Evolutionary conservation across 1,284 basidiomycete genomes (phyloP), one percentile per base, ranked within the genome.

Genomic region (Sanghuangporus sanghuang): DNA sequence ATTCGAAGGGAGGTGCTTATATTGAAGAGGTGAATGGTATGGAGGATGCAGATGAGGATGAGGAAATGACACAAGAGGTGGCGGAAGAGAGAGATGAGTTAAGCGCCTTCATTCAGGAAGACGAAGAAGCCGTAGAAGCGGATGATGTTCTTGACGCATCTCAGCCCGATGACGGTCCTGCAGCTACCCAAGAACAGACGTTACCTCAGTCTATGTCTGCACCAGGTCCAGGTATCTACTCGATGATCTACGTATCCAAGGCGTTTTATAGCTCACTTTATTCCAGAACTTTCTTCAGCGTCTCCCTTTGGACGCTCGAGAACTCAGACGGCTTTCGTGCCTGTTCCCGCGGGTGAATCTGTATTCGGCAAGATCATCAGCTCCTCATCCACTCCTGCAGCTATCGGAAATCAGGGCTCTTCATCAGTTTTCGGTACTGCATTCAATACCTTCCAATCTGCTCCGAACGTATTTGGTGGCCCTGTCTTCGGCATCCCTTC

Each of bases 401-500:
- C 27, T 23, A 62, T 66, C 39, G 62, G 53, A 18, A 57, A 44
- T 2, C 16, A 18, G 40, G 32, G 48, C 18, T 49, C 60, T 14
- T 36, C 62, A 27, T 62, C 63, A 32, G 63, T 58, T 8, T 62
- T 64, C 50, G 61, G 55, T 6, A 48, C 12, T 35, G 23, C 62
- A 46, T 14, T 49, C 12, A 57, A 23, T 35, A 35, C 44, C n/a
- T 63, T 61, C n/a, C 21, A 35, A 11, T 27, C 64, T 23, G 68
- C 59, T 6, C 56, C 64, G 6, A 74, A 69, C 36, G 65, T 66
- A 1, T 74, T 80, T 65, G 72, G 74, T 5, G 71, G 67, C 1
- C 35, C 72, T 35, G 66, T 66, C 4, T 73, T 73, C 50, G 69
- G 68, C 16, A 38, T 58, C 40, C 38, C 56, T 9, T 35, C 32